Base-by-base conservation (phyloP, 2,329 filamentous ascomycete genomes). In the Aspergillus unguis region DNA sequence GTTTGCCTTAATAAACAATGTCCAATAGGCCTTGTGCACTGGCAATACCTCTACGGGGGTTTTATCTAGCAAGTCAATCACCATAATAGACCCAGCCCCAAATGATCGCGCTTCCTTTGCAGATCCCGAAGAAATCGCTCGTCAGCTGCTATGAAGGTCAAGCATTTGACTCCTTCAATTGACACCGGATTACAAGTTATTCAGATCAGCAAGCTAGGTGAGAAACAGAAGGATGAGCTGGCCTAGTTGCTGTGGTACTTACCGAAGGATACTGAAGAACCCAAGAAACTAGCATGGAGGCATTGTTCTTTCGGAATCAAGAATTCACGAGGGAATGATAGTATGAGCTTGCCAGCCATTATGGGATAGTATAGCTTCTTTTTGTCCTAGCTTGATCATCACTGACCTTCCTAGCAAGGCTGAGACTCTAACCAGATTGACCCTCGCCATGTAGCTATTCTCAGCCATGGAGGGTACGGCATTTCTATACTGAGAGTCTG, bases 401-500 rank as follows among this genome's bases (percentile, higher is more conserved):
- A 10, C 35, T 47, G 26, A 36, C 8, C 2, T 7, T n/a, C 9
- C 32, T 9, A 51, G 49, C 49, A 51, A 46, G 49, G 46, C n/a
- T 4, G 36, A 35, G 36, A 51, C 28, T 36, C 49, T 1, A 45
- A 51, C 23, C 42, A 51, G 23, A 43, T 51, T 3, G 43, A 46
- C 31, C 42, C 49, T 6, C 49, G 49, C 29, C 49, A 51, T 41
- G 42, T 51, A 42, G 41, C 35, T 2, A 51, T 51, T 26, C 43
- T 46, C n/a, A 43, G 49, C n/a, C 36, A 43, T 29, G 48, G 48
- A 45, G 42, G 49, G 49, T 46, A 41, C 10, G 42, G 11, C 10
- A 11, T 17, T 37, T 37, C 7, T 5, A 37, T 46, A 28, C 11
- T 6, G 25, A 27, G 11, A 3, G 11, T 17, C 11, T 11, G 5